Evolutionary conservation across 345 rosid species (phyloP).

Genomic region (Turnera subulata): DNA sequence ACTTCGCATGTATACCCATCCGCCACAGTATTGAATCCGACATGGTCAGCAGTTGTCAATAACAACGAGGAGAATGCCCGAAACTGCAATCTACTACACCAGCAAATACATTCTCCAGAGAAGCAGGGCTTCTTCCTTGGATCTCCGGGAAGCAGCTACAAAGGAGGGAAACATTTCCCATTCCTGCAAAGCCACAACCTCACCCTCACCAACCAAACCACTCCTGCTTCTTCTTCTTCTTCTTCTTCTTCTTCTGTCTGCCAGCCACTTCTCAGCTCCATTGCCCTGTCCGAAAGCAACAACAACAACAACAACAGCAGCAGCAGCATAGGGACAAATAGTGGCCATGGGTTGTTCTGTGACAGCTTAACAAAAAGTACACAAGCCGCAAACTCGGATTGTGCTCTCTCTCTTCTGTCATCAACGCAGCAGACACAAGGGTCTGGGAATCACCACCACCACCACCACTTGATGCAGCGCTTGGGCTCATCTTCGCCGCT

Average conservation of each 20-base stretch:
- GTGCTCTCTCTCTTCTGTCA: constrained; percentile 97
- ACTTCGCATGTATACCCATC: constrained; percentile 49
- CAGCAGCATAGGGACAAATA: constrained; percentile 11
- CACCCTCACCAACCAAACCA: constrained; percentile 17
- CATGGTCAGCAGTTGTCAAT: constrained; percentile 41
- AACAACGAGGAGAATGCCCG: constrained; percentile 24
- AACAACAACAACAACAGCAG: no score
- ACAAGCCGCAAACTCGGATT: constrained; percentile 47
- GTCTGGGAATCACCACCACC: constrained; percentile 30
- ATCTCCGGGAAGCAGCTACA: constrained; percentile 34
- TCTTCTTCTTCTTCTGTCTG: constrained; percentile 32
- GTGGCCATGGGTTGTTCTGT: constrained; percentile 31
- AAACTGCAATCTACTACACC: constrained; percentile 25
- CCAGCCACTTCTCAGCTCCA: constrained; percentile 30
- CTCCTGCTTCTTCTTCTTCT: constrained; percentile 24
- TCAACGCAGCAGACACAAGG: constrained; percentile 39
- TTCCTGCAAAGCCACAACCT: constrained; percentile 39
- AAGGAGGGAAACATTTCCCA: constrained; percentile 43
- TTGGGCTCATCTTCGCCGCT: constrained; percentile 11
- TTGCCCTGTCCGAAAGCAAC: constrained; percentile 18
- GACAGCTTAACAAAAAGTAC: constrained; percentile 44
- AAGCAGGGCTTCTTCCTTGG: constrained; percentile 35
- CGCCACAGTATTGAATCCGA: constrained; percentile 30
- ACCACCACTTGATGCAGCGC: constrained; percentile 24
- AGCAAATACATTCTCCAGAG: constrained; percentile 16